Conservation (phyloP, 2,329 filamentous ascomycete species). For the Paecilomyces sp. region DNA sequence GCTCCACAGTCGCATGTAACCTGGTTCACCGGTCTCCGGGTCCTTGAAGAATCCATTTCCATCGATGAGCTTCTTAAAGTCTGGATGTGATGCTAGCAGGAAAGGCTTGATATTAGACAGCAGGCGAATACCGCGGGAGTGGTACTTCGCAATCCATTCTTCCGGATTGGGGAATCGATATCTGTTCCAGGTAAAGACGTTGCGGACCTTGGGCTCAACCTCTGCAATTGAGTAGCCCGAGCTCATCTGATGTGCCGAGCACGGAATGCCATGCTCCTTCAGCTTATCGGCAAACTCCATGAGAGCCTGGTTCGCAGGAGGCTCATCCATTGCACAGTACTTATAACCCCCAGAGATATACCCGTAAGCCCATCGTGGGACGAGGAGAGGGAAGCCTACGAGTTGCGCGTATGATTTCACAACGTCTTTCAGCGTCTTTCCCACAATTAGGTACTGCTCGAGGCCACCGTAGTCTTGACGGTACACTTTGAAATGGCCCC, state of each 20-base stretch:
- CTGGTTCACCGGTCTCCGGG: constrained; percentile 44
- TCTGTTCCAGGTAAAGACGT: constrained; percentile 65
- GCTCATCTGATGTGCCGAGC: constrained; percentile 65
- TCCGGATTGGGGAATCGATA: constrained; percentile 64
- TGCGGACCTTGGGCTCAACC: constrained; percentile 60
- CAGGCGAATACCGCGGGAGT: constrained; percentile 57
- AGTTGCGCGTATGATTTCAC: constrained; percentile 60
- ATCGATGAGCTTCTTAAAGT: constrained; percentile 54
- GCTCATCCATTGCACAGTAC: constrained; percentile 52
- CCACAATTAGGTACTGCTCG: constrained; percentile 63
- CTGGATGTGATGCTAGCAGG: constrained; percentile 59
- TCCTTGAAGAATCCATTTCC: constrained; percentile 59
- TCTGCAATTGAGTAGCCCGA: constrained; percentile 66
- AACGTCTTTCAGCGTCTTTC: constrained; percentile 59
- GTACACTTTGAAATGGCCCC: constrained; percentile 68
- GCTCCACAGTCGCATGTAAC: constrained; percentile 61
- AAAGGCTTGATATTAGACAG: constrained; percentile 70
- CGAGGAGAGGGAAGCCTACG: constrained; percentile 60
- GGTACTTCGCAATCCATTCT: constrained; percentile 55
- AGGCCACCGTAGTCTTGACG: constrained; percentile 65
- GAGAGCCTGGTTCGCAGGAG: constrained; percentile 49
- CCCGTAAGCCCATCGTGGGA: constrained; percentile 65
- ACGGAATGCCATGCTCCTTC: constrained; percentile 60
- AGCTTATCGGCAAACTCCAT: constrained; percentile 56
- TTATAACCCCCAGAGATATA: constrained; percentile 64